Base-by-base conservation (phyloP, 1,284 basidiomycete species). In the Ustilago vetiveriae region DNA sequence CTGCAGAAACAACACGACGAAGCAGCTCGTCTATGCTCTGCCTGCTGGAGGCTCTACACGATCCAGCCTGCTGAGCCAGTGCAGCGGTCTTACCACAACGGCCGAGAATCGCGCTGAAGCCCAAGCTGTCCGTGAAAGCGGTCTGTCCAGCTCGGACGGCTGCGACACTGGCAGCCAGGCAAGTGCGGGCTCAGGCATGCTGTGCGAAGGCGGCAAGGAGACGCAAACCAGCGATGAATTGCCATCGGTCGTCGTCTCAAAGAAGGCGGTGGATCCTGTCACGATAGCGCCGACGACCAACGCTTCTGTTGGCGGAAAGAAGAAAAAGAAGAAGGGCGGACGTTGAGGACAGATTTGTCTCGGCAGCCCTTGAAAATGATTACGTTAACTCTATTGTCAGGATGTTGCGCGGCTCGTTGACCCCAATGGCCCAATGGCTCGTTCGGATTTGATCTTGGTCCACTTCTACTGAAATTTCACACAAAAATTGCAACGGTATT, bases 291-390 rank as follows among this genome's bases (percentile, higher is more conserved):
- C 46, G 29, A 24, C 29, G 17, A 49, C 52, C 36, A 66, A 43
- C 43, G 59, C 56, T 4, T 59, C 46, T n/a, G 54, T 45, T 3
- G 63, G 50, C 10, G 55, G 47, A 24, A 57, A 58, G 43, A 66
- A 59, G 55, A 63, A 51, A 46, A 50, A 54, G 59, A 58, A 55
- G 55, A 66, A 47, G 36, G 47, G 63, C 27, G 62, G 62, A 37
- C 49, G 62, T n/a, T 56, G 42, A 57, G 22, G 27, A 7, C 7
- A 29, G n/a, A n/a, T n/a, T n/a, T n/a, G n/a, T n/a, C n/a, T n/a
- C n/a, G n/a, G n/a, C n/a, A n/a, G n/a, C n/a, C n/a, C n/a, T n/a
- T n/a, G n/a, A n/a, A n/a, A n/a, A n/a, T n/a, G n/a, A n/a, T n/a
- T n/a, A n/a, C n/a, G n/a, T n/a, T n/a, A n/a, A n/a, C n/a, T n/a